These are phyloP conservation scores for Actinidia arguta DNA, from an alignment of 179 eudicot genomes.

Conservation along the genomic window DNA sequence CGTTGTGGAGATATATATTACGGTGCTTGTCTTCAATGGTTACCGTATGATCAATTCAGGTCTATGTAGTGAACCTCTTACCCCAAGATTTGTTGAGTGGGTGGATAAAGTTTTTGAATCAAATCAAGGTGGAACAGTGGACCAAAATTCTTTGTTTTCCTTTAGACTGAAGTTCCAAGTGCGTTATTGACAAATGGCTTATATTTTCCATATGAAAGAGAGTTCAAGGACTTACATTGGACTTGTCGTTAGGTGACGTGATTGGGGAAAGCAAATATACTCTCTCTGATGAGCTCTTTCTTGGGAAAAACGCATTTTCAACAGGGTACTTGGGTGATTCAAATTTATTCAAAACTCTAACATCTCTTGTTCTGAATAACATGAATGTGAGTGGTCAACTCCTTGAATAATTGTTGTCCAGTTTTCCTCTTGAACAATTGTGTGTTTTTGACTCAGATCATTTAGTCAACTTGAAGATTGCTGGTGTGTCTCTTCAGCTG, in stretches of 20 bases:
- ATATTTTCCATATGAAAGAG: conserved; percentile 24
- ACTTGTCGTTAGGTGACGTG: conserved; percentile 28
- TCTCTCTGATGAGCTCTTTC: no score
- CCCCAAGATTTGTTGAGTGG: conserved; percentile 32
- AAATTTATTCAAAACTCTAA: conserved; percentile 22
- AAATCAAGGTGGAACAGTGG: conserved; percentile 19
- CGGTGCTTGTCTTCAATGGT: conserved; percentile 28
- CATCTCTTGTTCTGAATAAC: conserved; percentile 25
- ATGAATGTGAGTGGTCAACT: conserved; percentile 35
- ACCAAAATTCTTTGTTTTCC: conserved; percentile 25
- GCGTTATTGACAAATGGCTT: conserved; percentile 33
- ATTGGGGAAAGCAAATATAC: background rate
- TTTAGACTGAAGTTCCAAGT: conserved; percentile 25
- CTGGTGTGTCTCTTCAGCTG: conserved; percentile 12
- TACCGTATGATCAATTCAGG: conserved; percentile 11
- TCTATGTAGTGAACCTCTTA: conserved; percentile 16
- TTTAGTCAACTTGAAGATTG: conserved; percentile 25
- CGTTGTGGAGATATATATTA: background rate
- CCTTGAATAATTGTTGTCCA: conserved; percentile 16
- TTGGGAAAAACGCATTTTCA: no score
- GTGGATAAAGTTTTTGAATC: conserved; percentile 29
- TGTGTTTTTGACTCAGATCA: conserved; percentile 25
- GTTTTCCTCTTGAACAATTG: conserved; percentile 21
- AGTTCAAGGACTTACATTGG: conserved; percentile 33
- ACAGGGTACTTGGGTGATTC: no score